Base-by-base conservation (phyloP, 306 rosid genomes). In the Malus domestica region DNA sequence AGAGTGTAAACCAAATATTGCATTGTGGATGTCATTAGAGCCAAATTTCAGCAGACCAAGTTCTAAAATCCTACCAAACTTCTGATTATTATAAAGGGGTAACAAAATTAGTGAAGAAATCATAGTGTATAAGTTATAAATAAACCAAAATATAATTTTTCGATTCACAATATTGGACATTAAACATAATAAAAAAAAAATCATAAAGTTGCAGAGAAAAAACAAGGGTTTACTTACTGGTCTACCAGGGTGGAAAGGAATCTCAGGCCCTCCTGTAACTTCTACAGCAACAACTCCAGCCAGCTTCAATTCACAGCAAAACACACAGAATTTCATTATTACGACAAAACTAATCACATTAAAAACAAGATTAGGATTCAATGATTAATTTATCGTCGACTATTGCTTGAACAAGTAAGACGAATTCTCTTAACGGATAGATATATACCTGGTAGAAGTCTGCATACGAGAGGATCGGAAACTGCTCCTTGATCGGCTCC, bases 271-370 rank as follows among this genome's bases (percentile, higher is more conserved):
- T 71, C 91, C 93, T 4, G 91, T 82, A 59, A 89, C 74, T 77
- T 87, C 93, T 18, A 87, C 85, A 0, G 91, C 91, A 73, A 89
- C 86, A 71, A 85, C 88, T 63, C 93, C 89, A 63, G 89, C 91
- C 82, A 89, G 79, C 93, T 89, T 69, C 71, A 68, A n/a, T 52
- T 6, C 61, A 61, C 27, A 64, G 19, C 66, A 45, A 65, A 25
- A 55, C 33, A 61, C 7, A 67, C 20, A 73, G 2, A 19, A 40
- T 20, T 42, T 30, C 27, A 60, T 13, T 12, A n/a, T 9, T 5
- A 68, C 22, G 6, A 23, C 51, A 6, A 25, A 25, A 52, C 4
- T 8, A n/a, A 23, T 13, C 18, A 42, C 1, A 22, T 46, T 11
- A 14, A 46, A 46, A 13, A 46, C 15, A 46, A 14, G 19, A 46